Conservation (phyloP, 495 filamentous ascomycete species). For the Talaromyces trachyspermus region DNA sequence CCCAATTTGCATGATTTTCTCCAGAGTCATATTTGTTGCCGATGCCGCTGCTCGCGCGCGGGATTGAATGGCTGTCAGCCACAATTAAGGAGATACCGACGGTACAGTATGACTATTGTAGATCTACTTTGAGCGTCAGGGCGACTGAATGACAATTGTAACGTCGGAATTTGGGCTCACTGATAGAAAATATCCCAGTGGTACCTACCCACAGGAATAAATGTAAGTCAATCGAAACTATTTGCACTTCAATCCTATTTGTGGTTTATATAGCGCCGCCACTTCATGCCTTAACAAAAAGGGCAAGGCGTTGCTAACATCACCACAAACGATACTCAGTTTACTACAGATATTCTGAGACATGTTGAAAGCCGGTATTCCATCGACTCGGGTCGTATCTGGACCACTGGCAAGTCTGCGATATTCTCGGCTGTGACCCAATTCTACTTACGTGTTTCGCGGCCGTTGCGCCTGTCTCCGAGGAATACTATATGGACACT, state of each 20-base stretch:
- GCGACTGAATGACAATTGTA: too few species aligned
- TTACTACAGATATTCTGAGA: conserved; percentile 41
- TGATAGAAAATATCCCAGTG: too few species aligned
- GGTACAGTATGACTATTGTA: too few species aligned
- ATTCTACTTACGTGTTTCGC: conserved; percentile 30
- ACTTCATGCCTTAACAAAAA: conserved; percentile 4
- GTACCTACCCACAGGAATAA: conserved; percentile 34
- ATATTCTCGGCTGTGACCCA: conserved; percentile 44
- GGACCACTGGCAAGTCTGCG: conserved; percentile 49
- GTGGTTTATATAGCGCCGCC: too few species aligned
- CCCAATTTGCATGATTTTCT: not conserved
- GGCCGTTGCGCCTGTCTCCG: conserved; percentile 37
- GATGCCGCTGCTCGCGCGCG: not conserved
- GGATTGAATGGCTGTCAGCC: too few species aligned
- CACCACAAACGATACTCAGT: conserved; percentile 35
- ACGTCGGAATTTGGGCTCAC: too few species aligned
- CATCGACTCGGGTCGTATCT: conserved; percentile 45
- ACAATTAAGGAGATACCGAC: too few species aligned
- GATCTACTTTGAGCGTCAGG: too few species aligned
- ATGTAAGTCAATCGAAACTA: too few species aligned
- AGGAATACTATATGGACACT: conserved; percentile 19
- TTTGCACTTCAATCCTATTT: too few species aligned
- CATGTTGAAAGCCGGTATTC: conserved; percentile 34
- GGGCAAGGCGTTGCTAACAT: conserved; percentile 25
- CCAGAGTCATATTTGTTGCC: not conserved